Evolutionary conservation across 2,329 filamentous ascomycete genomes (phyloP), one percentile per base, ranked within the genome.

Genomic region (Colletotrichum endophyticum): DNA sequence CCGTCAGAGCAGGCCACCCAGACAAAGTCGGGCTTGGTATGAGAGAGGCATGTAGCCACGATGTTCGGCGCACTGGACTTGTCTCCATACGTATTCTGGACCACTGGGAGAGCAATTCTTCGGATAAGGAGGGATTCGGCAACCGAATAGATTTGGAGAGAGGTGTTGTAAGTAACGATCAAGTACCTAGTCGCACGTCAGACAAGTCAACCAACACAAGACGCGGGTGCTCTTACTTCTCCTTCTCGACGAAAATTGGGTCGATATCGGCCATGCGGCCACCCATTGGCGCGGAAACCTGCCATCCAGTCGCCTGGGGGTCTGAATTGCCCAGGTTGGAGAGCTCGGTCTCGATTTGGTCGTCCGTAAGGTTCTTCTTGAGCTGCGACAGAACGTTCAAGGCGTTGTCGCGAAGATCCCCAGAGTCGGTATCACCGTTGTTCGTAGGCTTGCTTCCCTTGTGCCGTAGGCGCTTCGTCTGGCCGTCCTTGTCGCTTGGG

Each of bases 111-210:
- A 15, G 90, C 86, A 66, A 98, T 93, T 72, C 92, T 92, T 79
- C 95, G 93, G 62, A 95, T 88, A 27, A 98, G 91, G 66, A 98
- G 91, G 3, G 97, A 99, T 71, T 95, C 96, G 78, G 91, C 88
- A 34, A 95, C 92, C 3, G 95, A 94, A 84, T 97, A 98, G 30
- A 98, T 90, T 83, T 96, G 94, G 70, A 98, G 88, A 12, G 94
- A 93, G 32, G 91, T 93, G 76, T 93, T 91, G 81, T 95, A 95
- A 36, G 94, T 91, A 72, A 98, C 84, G 73, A 98, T 92, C 53
- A 98, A 83, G 84, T 94, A 90, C 82, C 95, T 95, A 27, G 49
- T 49, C 27, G n/a, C 11, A 6, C 59, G 80, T 86, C 69, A 85
- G 81, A 66, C 68, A 9, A 19, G 27, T 67, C 79, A 71, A 63